A percentile compares a stretch with the other conserved stretches of the same genome.
These are phyloP conservation scores for Incumbomyces delicatus DNA, from an alignment of 2,329 filamentous ascomycete genomes.

Conservation along the genomic window DNA sequence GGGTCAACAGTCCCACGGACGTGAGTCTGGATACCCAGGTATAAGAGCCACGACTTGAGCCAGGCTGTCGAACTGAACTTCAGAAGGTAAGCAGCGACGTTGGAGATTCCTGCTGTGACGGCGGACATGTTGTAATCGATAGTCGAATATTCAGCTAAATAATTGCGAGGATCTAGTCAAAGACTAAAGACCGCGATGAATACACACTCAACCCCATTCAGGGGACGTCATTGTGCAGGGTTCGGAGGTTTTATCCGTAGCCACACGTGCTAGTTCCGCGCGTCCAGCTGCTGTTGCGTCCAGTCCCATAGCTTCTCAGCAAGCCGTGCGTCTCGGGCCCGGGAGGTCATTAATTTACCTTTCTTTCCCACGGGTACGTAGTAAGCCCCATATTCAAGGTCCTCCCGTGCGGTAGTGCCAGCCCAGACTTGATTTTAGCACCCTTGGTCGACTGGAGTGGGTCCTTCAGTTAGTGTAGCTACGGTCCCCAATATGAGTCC, in stretches of 20 bases:
- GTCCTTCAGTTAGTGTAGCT: neutral
- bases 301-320: conserved; percentile 30
- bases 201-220: too few species aligned
- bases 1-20: conserved; percentile 22
- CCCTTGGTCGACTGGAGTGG: conserved; percentile 26
- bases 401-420: conserved; percentile 21
- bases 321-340: conserved; percentile 20
- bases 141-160: neutral
- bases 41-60: conserved; percentile 21
- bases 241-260: too few species aligned
- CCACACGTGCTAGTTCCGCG: neutral
- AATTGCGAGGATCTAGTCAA: too few species aligned
- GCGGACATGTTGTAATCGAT: neutral
- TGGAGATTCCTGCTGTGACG: conserved; percentile 9
- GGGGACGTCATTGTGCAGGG: neutral
- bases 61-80: conserved; percentile 17
- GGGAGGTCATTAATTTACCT: conserved; percentile 17
- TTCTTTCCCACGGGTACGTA: conserved; percentile 30
- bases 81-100: conserved; percentile 13
- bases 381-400: conserved; percentile 29
- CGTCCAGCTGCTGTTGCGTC: conserved; percentile 22
- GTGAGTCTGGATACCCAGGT: conserved; percentile 18
- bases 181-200: neutral
- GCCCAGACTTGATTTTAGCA: conserved; percentile 35
- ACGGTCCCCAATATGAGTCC: neutral